A percentile compares a stretch with the other conserved stretches of the same genome.
Evolutionary conservation across 495 filamentous ascomycete species (phyloP).

Genomic region (Cladorrhinum samala): DNA sequence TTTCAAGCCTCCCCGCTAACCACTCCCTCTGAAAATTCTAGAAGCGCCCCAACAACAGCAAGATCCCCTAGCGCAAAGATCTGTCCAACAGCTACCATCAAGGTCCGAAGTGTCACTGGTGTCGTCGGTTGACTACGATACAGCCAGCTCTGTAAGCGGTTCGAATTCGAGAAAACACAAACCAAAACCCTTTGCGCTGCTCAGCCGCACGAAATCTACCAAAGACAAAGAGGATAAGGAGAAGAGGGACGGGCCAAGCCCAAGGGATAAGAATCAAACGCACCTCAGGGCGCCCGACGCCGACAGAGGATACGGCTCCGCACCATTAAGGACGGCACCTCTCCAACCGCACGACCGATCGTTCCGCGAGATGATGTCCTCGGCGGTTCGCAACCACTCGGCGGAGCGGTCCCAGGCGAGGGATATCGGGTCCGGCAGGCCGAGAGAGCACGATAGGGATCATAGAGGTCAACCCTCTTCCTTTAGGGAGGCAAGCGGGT

Average conservation of each 20-base stretch:
- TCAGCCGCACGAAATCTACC: slow-evolving; percentile 64
- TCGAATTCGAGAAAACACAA: slow-evolving; percentile 37
- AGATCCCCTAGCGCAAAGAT: slow-evolving; percentile 32
- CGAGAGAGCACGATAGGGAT: slow-evolving; percentile 40
- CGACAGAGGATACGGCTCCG: slow-evolving; percentile 30
- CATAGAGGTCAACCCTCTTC: slow-evolving; percentile 38
- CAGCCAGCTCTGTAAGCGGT: slow-evolving; percentile 9
- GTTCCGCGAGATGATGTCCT: slow-evolving; percentile 57
- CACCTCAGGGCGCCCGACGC: slow-evolving; percentile 32
- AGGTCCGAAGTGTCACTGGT: slow-evolving; percentile 40
- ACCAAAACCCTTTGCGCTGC: slow-evolving; percentile 52
- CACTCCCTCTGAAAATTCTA: slow-evolving; percentile 11
- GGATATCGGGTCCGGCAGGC: slow-evolving; percentile 32
- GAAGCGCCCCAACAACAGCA: slow-evolving; percentile 37
- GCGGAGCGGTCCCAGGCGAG: slow-evolving; percentile 50
- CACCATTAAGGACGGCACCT: slow-evolving; percentile 46
- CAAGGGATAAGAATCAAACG: slow-evolving; percentile 28
- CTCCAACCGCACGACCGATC: slow-evolving; percentile 56
- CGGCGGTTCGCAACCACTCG: slow-evolving; percentile 54
- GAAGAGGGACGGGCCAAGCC: slow-evolving; percentile 35
- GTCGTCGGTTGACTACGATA: slow-evolving; percentile 36
- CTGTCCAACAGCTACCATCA: slow-evolving; percentile 30
- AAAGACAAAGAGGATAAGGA: slow-evolving; percentile 46
- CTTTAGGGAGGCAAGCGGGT: slow-evolving; percentile 58
- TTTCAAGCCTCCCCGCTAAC: slow-evolving; percentile 19